These are phyloP conservation scores for Tulasnella sp. DNA, from an alignment of 768 basidiomycete genomes.

Conservation along the genomic window DNA sequence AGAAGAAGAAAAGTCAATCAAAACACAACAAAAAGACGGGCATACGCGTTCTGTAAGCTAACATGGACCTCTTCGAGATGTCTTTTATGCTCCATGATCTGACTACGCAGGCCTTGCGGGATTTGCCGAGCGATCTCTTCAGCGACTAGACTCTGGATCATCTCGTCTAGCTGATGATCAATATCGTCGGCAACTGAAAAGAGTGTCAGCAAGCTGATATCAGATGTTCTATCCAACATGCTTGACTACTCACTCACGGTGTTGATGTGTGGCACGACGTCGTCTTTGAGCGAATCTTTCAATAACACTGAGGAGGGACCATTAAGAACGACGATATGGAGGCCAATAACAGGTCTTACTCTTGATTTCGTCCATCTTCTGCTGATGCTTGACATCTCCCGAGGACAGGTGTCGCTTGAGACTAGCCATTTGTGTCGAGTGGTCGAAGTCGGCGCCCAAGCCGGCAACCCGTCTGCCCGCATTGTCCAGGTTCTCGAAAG, in stretches of 20 bases:
- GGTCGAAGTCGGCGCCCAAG: constrained; percentile 30
- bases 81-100: constrained; percentile 33
- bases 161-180: constrained; percentile 1
- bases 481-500: constrained; percentile 35
- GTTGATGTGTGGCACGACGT: constrained; percentile 35
- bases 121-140: constrained; percentile 37
- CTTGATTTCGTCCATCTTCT: constrained; percentile 40
- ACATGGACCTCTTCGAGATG: constrained; percentile 38
- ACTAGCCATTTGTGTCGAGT: constrained; percentile 30
- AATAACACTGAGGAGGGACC: constrained; percentile 31
- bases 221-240: no score
- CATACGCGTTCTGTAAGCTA: constrained; percentile 47
- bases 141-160: constrained; percentile 26
- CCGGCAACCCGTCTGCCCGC: constrained; percentile 36
- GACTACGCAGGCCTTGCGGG: constrained; percentile 37
- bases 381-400: constrained; percentile 34
- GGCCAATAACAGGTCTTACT: constrained; percentile 23
- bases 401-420: constrained; percentile 34
- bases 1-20: background rate
- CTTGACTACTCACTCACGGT: constrained; percentile 34
- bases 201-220: no score
- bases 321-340: background rate
- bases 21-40: constrained; percentile 11
- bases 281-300: constrained; percentile 33
- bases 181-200: constrained; percentile 1